phyloP scores from a whole-genome alignment of 2,329 filamentous ascomycete species.

The Exophiala xenobiotica region DNA sequence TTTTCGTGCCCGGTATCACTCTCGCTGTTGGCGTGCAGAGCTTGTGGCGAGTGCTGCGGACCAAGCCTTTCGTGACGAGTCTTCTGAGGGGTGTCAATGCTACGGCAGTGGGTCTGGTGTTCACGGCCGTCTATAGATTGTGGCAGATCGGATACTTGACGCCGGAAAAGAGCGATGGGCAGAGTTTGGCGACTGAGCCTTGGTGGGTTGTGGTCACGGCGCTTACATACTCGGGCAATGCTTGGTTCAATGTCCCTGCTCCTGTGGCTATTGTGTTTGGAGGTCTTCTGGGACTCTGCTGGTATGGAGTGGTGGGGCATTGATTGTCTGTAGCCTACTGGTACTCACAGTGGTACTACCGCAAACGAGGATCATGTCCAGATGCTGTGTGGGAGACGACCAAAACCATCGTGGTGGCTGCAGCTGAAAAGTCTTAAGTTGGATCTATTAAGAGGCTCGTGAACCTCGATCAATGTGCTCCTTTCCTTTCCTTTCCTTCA shows the following conservation, averaged over 20 bases:
- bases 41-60: slow-evolving; percentile 55
- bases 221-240: slow-evolving; percentile 47
- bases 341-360: too few species aligned
- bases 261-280: slow-evolving; percentile 48
- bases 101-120: slow-evolving; percentile 60
- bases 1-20: slow-evolving; percentile 54
- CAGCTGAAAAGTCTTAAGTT: too few species aligned
- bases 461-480: too few species aligned
- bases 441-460: too few species aligned
- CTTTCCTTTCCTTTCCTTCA: too few species aligned
- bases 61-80: slow-evolving; percentile 48
- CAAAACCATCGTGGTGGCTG: too few species aligned
- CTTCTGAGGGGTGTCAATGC: slow-evolving; percentile 59
- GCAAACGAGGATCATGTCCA: too few species aligned
- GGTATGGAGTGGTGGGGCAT: slow-evolving; percentile 46
- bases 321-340: too few species aligned
- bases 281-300: slow-evolving; percentile 48
- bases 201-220: slow-evolving; percentile 65
- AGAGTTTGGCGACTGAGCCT: slow-evolving; percentile 57
- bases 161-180: slow-evolving; percentile 48
- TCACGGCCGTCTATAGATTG: slow-evolving; percentile 63
- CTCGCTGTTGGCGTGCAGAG: slow-evolving; percentile 42
- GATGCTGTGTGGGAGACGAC: too few species aligned
- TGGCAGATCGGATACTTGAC: slow-evolving; percentile 63
- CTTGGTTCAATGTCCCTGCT: slow-evolving; percentile 50